phyloP scores from a whole-genome alignment of 768 basidiomycete species.

The Hydnomerulius pinastri region DNA sequence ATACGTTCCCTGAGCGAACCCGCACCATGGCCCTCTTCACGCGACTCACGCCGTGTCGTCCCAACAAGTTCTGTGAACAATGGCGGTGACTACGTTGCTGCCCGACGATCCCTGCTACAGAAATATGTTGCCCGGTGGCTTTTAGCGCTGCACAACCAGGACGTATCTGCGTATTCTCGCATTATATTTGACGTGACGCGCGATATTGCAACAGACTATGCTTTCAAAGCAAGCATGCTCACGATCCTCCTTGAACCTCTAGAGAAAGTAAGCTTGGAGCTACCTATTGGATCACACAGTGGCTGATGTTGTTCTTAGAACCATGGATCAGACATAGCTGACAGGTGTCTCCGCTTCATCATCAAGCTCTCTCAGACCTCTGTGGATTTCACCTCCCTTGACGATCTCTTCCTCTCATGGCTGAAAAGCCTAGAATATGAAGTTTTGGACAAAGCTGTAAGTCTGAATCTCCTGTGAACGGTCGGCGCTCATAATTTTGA shows the following conservation, averaged over 20 bases:
- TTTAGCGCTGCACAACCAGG: slow-evolving; percentile 63
- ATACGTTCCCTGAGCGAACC: slow-evolving; percentile 48
- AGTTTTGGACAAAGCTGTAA: slow-evolving; percentile 42
- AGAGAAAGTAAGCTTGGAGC: not conserved
- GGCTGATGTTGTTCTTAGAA: not conserved
- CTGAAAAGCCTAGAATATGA: slow-evolving; percentile 45
- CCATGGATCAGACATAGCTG: slow-evolving; percentile 28
- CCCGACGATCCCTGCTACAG: slow-evolving; percentile 52
- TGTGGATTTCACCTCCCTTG: slow-evolving; percentile 57
- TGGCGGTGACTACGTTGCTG: slow-evolving; percentile 71
- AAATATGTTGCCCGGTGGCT: slow-evolving; percentile 72
- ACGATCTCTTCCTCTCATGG: slow-evolving; percentile 62
- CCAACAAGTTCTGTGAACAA: slow-evolving; percentile 48
- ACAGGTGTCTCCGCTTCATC: slow-evolving; percentile 51
- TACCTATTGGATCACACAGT: not conserved
- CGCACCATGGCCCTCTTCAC: slow-evolving; percentile 56
- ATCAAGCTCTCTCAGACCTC: slow-evolving; percentile 54
- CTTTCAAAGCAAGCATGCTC: not conserved
- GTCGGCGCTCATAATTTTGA: not conserved
- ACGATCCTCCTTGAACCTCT: not conserved
- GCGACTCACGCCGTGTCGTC: slow-evolving; percentile 30
- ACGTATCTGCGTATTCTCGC: slow-evolving; percentile 51
- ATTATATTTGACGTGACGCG: slow-evolving; percentile 55
- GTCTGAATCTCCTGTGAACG: not conserved
- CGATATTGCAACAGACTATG: slow-evolving; percentile 39